Conservation (phyloP, 202 grass and related monocot genomes). For the Panicum hallii region DNA sequence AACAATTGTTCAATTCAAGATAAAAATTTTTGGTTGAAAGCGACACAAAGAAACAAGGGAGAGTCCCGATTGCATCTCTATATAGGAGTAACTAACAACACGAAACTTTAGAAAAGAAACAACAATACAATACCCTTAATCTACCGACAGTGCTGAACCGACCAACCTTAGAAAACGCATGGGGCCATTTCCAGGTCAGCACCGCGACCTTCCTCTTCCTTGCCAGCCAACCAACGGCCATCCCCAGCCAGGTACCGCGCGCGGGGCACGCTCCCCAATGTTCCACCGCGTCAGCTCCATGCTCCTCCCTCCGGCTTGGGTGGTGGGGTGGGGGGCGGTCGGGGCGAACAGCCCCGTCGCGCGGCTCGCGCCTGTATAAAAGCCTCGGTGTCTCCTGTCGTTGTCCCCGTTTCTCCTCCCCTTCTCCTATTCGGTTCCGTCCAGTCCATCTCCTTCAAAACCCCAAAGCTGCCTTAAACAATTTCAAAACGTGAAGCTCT, state of each 20-base stretch:
- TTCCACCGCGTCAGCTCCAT: neutral
- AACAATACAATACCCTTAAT: neutral
- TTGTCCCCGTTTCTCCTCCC: neutral
- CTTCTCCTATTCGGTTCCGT: neutral
- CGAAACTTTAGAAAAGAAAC: neutral
- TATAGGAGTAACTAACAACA: neutral
- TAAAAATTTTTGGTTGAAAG: neutral
- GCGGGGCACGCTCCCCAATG: neutral
- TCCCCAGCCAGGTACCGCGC: neutral
- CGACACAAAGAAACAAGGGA: neutral
- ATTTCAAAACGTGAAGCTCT: constrained; percentile 48
- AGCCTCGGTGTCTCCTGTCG: neutral
- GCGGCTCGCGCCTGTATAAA: constrained; percentile 24
- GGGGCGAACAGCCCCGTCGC: neutral
- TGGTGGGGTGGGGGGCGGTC: neutral
- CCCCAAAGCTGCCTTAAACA: constrained; percentile 35
- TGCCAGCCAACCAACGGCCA: neutral
- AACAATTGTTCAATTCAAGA: neutral
- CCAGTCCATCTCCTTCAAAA: constrained; percentile 23
- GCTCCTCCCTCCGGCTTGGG: neutral
- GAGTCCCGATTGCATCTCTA: neutral
- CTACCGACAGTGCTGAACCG: neutral
- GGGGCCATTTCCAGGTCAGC: neutral
- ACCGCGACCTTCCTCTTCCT: neutral
- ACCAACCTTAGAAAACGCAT: neutral